Evolutionary conservation across 768 basidiomycete species (phyloP).

Genomic region (Tricholoma hemisulphureum): DNA sequence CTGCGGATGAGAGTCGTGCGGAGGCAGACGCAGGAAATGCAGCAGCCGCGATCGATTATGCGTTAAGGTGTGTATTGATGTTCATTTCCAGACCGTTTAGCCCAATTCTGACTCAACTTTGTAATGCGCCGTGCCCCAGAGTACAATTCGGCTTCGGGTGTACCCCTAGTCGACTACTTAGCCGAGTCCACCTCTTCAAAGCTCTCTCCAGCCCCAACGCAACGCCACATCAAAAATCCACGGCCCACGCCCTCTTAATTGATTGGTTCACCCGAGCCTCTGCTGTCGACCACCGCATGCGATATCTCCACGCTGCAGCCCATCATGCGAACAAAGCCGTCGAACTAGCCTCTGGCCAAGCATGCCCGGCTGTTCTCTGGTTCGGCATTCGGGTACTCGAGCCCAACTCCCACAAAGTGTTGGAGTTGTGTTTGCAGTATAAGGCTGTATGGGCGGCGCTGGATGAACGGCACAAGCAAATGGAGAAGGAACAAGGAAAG

Average conservation of each 20-base stretch:
- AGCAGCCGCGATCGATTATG: conserved; percentile 13
- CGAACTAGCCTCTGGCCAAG: conserved; percentile 7
- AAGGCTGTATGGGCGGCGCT: conserved; percentile 20
- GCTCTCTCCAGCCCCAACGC: conserved; percentile 11
- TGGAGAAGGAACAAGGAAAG: conserved; percentile 14
- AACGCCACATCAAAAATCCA: conserved; percentile 3
- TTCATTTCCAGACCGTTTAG: not conserved
- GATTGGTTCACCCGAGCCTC: conserved; percentile 9
- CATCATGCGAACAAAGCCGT: conserved; percentile 20
- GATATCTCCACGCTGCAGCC: conserved; percentile 18
- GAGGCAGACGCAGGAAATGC: conserved; percentile 17
- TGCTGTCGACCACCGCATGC: not conserved
- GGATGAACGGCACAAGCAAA: conserved; percentile 18
- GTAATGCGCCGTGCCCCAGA: not conserved
- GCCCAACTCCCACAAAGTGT: conserved; percentile 3
- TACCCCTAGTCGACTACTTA: conserved; percentile 9
- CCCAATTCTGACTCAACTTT: not conserved
- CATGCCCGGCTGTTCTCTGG: conserved; percentile 17
- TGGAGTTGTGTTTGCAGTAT: conserved; percentile 19
- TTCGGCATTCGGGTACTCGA: conserved; percentile 20
- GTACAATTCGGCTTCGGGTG: conserved; percentile 13
- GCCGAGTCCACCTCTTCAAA: conserved; percentile 11
- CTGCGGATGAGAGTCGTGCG: conserved; percentile 3
- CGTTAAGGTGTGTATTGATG: conserved; percentile 11
- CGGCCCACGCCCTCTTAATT: conserved; percentile 16